Conservation (phyloP, 192 early-diverging fungal species). For the Kickxella alabastrina region DNA sequence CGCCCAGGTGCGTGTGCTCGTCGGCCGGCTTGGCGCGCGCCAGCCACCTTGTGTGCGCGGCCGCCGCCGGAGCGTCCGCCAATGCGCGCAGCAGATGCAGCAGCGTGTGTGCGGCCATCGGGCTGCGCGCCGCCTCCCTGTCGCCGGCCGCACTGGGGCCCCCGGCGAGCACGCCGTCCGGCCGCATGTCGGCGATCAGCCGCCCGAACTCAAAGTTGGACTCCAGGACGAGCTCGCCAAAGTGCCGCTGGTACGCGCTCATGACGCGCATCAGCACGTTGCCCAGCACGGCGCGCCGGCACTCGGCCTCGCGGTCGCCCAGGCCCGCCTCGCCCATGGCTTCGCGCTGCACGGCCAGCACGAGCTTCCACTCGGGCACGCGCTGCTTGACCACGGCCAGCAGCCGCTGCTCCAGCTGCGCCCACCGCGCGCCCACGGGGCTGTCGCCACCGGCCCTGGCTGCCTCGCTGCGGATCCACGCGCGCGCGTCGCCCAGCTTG, state of each 20-base stretch:
- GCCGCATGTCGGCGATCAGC: slow-evolving; percentile 18
- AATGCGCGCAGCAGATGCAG: slow-evolving; percentile 25
- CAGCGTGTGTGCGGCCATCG: slow-evolving; percentile 32
- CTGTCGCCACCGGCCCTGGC: background rate
- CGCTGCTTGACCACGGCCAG: slow-evolving; percentile 36
- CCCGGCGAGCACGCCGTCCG: slow-evolving; percentile 5
- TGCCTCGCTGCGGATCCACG: slow-evolving; percentile 22
- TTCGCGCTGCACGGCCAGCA: slow-evolving; percentile 20
- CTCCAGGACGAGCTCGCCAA: slow-evolving; percentile 26
- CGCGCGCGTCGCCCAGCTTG: slow-evolving; percentile 27
- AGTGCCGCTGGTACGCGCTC: slow-evolving; percentile 38
- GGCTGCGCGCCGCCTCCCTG: slow-evolving; percentile 11
- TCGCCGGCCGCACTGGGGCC: background rate
- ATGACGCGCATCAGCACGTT: slow-evolving; percentile 39
- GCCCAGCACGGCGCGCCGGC: slow-evolving; percentile 19
- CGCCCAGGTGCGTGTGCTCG: slow-evolving; percentile 34
- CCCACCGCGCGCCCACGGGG: slow-evolving; percentile 12
- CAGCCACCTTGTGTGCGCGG: slow-evolving; percentile 26
- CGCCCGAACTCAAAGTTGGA: slow-evolving; percentile 38
- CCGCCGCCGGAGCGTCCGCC: slow-evolving; percentile 12
- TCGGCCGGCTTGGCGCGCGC: slow-evolving; percentile 2
- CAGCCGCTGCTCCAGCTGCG: slow-evolving; percentile 21
- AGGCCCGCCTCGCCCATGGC: background rate
- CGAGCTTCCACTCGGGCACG: slow-evolving; percentile 35
- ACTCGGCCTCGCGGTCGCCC: slow-evolving; percentile 5